These are phyloP conservation scores for Dactylonectria macrodidyma DNA, from an alignment of 2,329 filamentous ascomycete species.

Conservation along the genomic window DNA sequence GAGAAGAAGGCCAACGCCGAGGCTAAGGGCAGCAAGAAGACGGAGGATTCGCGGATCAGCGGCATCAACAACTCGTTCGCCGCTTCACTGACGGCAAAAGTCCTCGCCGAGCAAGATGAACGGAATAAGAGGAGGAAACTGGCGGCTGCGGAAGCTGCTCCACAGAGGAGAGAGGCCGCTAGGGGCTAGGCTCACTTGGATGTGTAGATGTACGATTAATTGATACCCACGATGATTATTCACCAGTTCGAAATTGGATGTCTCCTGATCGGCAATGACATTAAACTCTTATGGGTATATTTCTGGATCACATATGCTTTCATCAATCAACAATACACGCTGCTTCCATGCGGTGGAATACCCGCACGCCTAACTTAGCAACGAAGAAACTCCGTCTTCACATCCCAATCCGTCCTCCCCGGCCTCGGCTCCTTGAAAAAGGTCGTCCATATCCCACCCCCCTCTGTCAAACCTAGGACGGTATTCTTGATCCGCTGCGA, in stretches of 20 bases:
- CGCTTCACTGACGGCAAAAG: conserved; percentile 86
- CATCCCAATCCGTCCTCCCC: conserved; percentile 47
- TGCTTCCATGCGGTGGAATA: background rate
- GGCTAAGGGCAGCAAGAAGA: conserved; percentile 50
- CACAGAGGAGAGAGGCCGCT: conserved; percentile 30
- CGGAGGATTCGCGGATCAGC: conserved; percentile 56
- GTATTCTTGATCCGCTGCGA: conserved; percentile 49
- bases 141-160: conserved; percentile 51
- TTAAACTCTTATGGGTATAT: too few species aligned
- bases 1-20: conserved; percentile 59
- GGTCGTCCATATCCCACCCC: conserved; percentile 47
- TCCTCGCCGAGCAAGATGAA: conserved; percentile 89
- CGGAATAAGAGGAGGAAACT: conserved; percentile 84
- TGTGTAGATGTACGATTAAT: conserved; percentile 22
- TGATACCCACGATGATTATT: conserved; percentile 43
- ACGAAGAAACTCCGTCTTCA: conserved; percentile 47
- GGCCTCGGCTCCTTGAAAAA: conserved; percentile 48
- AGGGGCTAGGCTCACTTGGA: conserved; percentile 34
- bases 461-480: conserved; percentile 45
- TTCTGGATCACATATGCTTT: too few species aligned
- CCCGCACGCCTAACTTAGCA: conserved; percentile 20
- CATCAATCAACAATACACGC: background rate
- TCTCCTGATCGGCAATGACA: too few species aligned
- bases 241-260: background rate
- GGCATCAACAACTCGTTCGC: conserved; percentile 92